Evolutionary conservation across 1,284 basidiomycete genomes (phyloP).

Genomic region (Boletus semigastroideus): DNA sequence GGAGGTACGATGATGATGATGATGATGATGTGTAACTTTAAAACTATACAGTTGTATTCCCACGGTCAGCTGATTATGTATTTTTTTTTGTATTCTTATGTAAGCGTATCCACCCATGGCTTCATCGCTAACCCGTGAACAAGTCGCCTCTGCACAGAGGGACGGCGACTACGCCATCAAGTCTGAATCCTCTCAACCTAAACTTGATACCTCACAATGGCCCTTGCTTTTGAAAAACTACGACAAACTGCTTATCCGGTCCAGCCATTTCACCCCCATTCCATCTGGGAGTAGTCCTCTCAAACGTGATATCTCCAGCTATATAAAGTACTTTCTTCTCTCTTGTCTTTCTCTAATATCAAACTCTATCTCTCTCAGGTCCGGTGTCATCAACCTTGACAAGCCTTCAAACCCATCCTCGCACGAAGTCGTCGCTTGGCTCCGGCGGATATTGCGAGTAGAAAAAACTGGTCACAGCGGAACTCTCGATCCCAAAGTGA

Average conservation of each 20-base stretch:
- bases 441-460: conserved; percentile 91
- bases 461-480: conserved; percentile 99
- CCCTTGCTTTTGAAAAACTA: conserved; percentile 98
- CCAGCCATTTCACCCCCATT: conserved; percentile 98
- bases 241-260: conserved; percentile 92
- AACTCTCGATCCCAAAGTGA: conserved; percentile 98
- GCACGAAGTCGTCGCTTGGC: conserved; percentile 99
- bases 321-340: conserved; percentile 72
- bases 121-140: conserved; percentile 55
- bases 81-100: no score
- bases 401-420: conserved; percentile 99
- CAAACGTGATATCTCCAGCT: conserved; percentile 88
- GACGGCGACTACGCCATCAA: conserved; percentile 84
- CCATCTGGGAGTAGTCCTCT: conserved; percentile 88
- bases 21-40: conserved; percentile 4
- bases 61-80: conserved; percentile 17
- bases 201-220: conserved; percentile 96
- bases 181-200: conserved; percentile 70
- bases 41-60: conserved; percentile 44
- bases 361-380: conserved; percentile 47
- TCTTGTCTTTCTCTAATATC: conserved; percentile 1
- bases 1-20: background rate
- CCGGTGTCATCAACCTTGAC: conserved; percentile 98
- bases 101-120: no score
- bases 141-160: conserved; percentile 70